Percentiles rank a stretch among this genome's conserved stretches.
These are phyloP conservation scores for Backusella liffmaniae DNA, from an alignment of 192 early-diverging fungal genomes.

Conservation along the genomic window DNA sequence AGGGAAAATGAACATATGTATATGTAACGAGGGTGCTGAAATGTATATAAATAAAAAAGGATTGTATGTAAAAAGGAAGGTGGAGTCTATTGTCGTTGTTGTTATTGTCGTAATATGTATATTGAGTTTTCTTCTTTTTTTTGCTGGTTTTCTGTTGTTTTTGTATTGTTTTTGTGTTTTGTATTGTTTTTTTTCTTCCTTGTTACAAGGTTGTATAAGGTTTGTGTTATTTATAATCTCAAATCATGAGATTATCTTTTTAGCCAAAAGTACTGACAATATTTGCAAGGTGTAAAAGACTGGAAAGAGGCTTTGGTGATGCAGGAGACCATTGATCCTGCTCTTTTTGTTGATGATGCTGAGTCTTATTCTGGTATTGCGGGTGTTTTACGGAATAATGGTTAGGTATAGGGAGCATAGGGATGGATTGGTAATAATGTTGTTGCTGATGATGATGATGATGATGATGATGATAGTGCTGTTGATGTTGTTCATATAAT, in stretches of 20 bases:
- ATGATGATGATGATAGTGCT: background rate
- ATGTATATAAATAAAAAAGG: background rate
- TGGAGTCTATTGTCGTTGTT: background rate
- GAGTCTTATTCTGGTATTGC: background rate
- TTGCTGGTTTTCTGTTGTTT: background rate
- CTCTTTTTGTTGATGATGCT: constrained; percentile 11
- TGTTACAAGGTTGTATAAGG: no score
- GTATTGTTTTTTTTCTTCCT: background rate
- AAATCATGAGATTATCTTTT: background rate
- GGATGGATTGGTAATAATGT: background rate
- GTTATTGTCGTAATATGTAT: background rate
- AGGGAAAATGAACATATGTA: background rate
- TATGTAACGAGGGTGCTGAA: constrained; percentile 1
- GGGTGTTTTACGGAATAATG: background rate
- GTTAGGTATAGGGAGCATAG: background rate
- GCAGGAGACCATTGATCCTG: constrained; percentile 3
- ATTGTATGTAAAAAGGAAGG: background rate
- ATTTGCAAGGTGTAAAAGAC: constrained; percentile 13
- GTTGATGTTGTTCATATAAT: background rate
- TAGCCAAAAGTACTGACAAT: constrained; percentile 21
- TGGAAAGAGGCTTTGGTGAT: constrained; percentile 8
- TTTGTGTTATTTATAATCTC: no score
- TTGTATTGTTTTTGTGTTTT: background rate
- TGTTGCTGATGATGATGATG: background rate
- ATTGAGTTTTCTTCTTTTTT: background rate